Percentiles rank a stretch among this genome's conserved stretches.
These are phyloP conservation scores for Cryptococcus wingfieldii DNA, from an alignment of 1,284 basidiomycete genomes.

Conservation along the genomic window DNA sequence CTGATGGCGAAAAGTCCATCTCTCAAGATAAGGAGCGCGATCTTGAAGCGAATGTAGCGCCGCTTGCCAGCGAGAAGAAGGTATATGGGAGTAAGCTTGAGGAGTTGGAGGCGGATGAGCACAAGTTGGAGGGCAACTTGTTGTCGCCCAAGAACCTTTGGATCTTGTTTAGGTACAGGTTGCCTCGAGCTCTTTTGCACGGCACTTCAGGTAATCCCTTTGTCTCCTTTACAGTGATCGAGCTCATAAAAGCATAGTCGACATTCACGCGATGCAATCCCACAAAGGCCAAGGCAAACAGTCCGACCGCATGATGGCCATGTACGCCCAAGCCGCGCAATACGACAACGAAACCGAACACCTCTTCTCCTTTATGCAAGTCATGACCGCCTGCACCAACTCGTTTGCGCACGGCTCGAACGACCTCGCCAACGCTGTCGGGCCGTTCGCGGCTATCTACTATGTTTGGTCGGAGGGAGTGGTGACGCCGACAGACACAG, in stretches of 20 bases:
- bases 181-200: slow-evolving; percentile 31
- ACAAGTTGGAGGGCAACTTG: slow-evolving; percentile 36
- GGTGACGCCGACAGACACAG: slow-evolving; percentile 38
- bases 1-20: neutral
- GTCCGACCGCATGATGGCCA: slow-evolving; percentile 38
- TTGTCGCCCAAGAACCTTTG: slow-evolving; percentile 48
- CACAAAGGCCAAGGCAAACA: slow-evolving; percentile 27
- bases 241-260: slow-evolving; percentile 19
- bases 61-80: neutral
- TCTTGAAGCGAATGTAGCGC: neutral
- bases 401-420: slow-evolving; percentile 53
- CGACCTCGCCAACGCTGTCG: slow-evolving; percentile 47
- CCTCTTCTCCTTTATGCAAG: slow-evolving; percentile 53
- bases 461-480: slow-evolving; percentile 46
- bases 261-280: slow-evolving; percentile 49
- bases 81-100: slow-evolving; percentile 15
- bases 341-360: slow-evolving; percentile 54
- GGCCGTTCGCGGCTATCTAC: slow-evolving; percentile 48
- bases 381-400: slow-evolving; percentile 54
- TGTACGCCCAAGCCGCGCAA: slow-evolving; percentile 48
- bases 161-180: slow-evolving; percentile 47
- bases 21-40: slow-evolving; percentile 8
- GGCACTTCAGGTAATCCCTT: slow-evolving; percentile 20
- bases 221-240: neutral
- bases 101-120: slow-evolving; percentile 28